Evolutionary conservation across 108 stramenopile genomes (phyloP).

Genomic region (Discostella pseudostelligera): DNA sequence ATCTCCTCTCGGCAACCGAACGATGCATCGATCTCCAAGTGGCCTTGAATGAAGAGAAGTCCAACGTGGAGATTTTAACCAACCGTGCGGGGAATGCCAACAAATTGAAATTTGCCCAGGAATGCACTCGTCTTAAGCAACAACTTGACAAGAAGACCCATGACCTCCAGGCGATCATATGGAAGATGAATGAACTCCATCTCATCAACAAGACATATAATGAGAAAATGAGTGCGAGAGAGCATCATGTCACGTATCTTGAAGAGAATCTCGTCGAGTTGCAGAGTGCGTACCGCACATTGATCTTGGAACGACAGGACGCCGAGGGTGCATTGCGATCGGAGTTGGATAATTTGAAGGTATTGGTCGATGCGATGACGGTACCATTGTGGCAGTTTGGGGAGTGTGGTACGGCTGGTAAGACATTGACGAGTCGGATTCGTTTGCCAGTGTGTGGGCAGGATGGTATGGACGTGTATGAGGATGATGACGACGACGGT

Average conservation of each 20-base stretch:
- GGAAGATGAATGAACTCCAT: constrained; percentile 91
- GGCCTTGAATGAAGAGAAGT: constrained; percentile 73
- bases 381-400: constrained; percentile 82
- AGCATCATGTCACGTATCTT: constrained; percentile 78
- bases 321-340: constrained; percentile 57
- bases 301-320: constrained; percentile 60
- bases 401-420: constrained; percentile 50
- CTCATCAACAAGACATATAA: constrained; percentile 82
- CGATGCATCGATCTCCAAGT: constrained; percentile 75
- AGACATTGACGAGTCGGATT: constrained; percentile 43
- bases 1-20: constrained; percentile 65
- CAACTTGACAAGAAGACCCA: constrained; percentile 76
- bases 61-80: constrained; percentile 72
- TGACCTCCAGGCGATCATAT: constrained; percentile 76
- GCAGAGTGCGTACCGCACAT: constrained; percentile 63
- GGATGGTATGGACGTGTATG: constrained; percentile 6
- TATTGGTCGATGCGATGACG: constrained; percentile 69
- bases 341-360: constrained; percentile 59
- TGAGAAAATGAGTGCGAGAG: constrained; percentile 74
- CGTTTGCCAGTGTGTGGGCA: constrained; percentile 35
- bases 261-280: constrained; percentile 75
- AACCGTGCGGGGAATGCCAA: constrained; percentile 53
- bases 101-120: constrained; percentile 70
- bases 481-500: constrained; percentile 23
- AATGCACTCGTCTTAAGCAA: constrained; percentile 58